A percentile compares a stretch with the other conserved stretches of the same genome.
Conservation (phyloP, 2,329 filamentous ascomycete species). For the Aspergillus ustus region DNA sequence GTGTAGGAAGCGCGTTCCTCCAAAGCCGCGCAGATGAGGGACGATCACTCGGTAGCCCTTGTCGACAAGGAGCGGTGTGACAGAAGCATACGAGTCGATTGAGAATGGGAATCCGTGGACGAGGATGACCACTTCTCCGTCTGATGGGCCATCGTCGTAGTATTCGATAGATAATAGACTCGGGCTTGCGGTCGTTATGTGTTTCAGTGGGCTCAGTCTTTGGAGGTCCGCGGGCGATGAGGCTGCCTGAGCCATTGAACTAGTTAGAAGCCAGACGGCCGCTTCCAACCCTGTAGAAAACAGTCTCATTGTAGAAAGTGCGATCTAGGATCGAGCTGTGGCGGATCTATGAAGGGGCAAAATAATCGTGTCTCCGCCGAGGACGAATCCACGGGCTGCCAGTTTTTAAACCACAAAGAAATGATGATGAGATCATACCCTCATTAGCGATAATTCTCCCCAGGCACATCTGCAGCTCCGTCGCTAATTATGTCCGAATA, state of each 20-base stretch:
- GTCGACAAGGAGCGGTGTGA: conserved; percentile 6
- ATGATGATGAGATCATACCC: background rate
- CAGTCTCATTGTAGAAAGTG: background rate
- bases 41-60: conserved; percentile 4
- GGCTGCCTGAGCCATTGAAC: background rate
- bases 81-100: conserved; percentile 4
- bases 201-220: background rate
- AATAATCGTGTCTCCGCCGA: too few relatives aligned
- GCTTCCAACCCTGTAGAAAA: background rate
- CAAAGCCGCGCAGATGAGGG: conserved; percentile 1
- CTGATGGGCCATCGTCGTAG: background rate
- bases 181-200: background rate
- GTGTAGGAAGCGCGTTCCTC: conserved; percentile 2
- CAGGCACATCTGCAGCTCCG: background rate
- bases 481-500: background rate
- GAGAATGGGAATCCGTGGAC: conserved; percentile 10
- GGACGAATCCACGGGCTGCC: too few relatives aligned
- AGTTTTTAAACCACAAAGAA: background rate
- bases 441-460: too few relatives aligned
- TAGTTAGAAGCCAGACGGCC: background rate
- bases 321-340: too few relatives aligned
- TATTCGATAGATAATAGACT: conserved; percentile 1
- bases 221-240: background rate
- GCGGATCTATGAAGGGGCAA: background rate
- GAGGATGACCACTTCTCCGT: background rate